Evolutionary conservation across 2,329 filamentous ascomycete genomes (phyloP).

Genomic region (Corinectria fuckeliana): DNA sequence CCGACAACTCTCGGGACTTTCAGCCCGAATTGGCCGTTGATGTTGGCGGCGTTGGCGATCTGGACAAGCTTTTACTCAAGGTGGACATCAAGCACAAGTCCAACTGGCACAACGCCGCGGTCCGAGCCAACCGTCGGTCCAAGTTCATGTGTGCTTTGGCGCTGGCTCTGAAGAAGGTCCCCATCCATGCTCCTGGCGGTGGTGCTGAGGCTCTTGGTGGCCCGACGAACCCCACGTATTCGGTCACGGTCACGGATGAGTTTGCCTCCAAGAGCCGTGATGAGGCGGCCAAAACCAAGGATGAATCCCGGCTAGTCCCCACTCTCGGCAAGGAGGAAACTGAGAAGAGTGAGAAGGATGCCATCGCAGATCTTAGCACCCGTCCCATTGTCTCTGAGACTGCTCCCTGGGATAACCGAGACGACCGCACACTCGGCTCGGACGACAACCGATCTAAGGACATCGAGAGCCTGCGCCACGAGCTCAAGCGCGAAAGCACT

Average conservation of each 20-base stretch:
- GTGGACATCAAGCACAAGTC: conserved; percentile 91
- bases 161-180: conserved; percentile 82
- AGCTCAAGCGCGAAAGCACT: conserved; percentile 52
- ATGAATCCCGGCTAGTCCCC: conserved; percentile 71
- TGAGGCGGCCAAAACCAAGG: conserved; percentile 64
- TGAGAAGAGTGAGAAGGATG: conserved; percentile 50
- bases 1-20: conserved; percentile 92
- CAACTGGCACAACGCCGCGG: conserved; percentile 86
- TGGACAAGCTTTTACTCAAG: conserved; percentile 86
- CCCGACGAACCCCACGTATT: conserved; percentile 80
- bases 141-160: conserved; percentile 98
- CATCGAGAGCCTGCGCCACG: conserved; percentile 46
- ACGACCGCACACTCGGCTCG: conserved; percentile 34
- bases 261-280: conserved; percentile 70
- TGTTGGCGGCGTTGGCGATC: conserved; percentile 78
- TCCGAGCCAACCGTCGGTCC: conserved; percentile 81
- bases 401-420: conserved; percentile 34
- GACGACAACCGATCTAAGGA: conserved; percentile 46
- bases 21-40: conserved; percentile 81
- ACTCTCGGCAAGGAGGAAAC: conserved; percentile 37
- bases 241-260: conserved; percentile 74
- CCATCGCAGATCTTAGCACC: conserved; percentile 53
- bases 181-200: conserved; percentile 82
- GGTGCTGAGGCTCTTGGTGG: conserved; percentile 67
- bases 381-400: conserved; percentile 39